Evolutionary conservation across 2,329 filamentous ascomycete genomes (phyloP), one percentile per base, ranked within the genome.

Genomic region (Colletotrichum paranaense): DNA sequence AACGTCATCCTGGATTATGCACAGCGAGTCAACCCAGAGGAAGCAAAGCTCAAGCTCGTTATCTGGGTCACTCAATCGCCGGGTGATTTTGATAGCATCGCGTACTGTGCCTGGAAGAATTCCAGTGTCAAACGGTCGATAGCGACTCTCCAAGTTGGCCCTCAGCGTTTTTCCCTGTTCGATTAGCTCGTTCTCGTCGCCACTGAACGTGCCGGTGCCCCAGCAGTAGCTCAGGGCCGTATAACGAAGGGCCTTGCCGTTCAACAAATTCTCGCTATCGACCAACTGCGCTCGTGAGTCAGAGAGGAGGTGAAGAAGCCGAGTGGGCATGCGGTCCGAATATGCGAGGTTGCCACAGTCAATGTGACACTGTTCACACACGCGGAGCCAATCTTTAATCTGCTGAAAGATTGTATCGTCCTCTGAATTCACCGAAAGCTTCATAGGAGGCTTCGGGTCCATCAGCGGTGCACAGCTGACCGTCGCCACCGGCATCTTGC

Each of bases 11-110:
- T 87, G 85, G 4, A 84, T 79, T 67, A 86, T 84, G 68, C 84
- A 86, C 42, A 85, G 76, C 53, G 81, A 78, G 72, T 87, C 85
- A 42, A 86, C 81, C 86, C 86, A 87, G 24, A 87, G 78, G 68
- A 84, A 81, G 1, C 81, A 80, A 14, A 85, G 79, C 1, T 81
- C 81, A 8, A 56, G 53, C 7, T 24, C 22, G 5, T 30, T 26
- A 7, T 42, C 14, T 42, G 38, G 38, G 53, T 26, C 22, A 5
- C 16, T 30, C 4, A 56, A 26, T 2, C 12, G 24, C 53, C 22
- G 22, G 14, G 53, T 56, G 12, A 56, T 30, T 12, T 16, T 26
- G 53, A 56, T 26, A 16, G n/a, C 22, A 56, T 56, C 22, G 22
- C 53, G 24, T 16, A 56, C 22, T 4, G 12, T 30, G 24, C 14